Evolutionary conservation across 768 basidiomycete genomes (phyloP).

Genomic region (Tylopilus sp.): DNA sequence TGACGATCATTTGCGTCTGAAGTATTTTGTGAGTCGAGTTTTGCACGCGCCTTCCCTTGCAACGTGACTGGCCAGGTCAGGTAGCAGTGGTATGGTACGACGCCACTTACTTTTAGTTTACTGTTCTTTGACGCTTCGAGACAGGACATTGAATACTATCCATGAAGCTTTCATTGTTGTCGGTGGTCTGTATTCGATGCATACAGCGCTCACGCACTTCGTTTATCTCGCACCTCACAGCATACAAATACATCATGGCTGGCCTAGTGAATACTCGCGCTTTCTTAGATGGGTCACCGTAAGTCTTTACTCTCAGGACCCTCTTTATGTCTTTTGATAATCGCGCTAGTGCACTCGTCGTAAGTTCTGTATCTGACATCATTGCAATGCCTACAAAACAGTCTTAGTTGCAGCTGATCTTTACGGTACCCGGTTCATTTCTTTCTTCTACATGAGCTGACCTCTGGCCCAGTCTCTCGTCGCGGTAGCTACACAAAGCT

Average conservation of each 20-base stretch:
- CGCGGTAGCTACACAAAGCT: not conserved
- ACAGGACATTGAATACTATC: not conserved
- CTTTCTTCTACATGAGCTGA: too few relatives aligned
- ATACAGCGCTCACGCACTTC: too few relatives aligned
- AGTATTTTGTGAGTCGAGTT: too few relatives aligned
- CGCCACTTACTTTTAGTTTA: not conserved
- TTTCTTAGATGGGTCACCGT: not conserved
- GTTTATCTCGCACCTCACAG: not conserved
- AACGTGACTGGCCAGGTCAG: too few relatives aligned
- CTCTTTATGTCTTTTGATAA: not conserved
- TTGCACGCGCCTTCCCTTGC: too few relatives aligned
- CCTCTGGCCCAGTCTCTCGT: not conserved
- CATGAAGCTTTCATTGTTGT: not conserved
- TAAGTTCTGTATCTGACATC: not conserved
- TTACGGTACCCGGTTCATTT: not conserved
- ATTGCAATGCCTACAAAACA: not conserved
- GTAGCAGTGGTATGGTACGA: too few relatives aligned
- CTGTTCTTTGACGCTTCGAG: not conserved
- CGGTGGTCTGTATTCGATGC: slow-evolving; percentile 8
- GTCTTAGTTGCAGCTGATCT: slow-evolving; percentile 6
- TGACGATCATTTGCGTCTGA: too few relatives aligned
- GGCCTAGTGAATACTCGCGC: not conserved
- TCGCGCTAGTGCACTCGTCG: slow-evolving; percentile 12
- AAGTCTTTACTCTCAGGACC: not conserved
- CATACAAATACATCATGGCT: slow-evolving; percentile 3